These are phyloP conservation scores for Heritiera littoralis DNA, from an alignment of 345 rosid genomes.

Conservation along the genomic window DNA sequence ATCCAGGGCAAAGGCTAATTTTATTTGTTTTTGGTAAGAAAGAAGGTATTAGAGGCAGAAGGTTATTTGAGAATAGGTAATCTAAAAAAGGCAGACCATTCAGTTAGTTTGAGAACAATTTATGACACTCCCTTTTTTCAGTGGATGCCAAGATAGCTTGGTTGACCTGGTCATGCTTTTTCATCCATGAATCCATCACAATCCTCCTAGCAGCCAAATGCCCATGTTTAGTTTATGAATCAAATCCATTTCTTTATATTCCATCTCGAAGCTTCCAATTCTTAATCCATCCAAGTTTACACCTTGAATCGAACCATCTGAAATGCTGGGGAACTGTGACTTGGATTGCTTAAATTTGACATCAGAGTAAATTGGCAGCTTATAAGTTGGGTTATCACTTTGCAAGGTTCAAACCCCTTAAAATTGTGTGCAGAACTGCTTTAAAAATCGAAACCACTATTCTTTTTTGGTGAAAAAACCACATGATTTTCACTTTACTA, in stretches of 20 bases:
- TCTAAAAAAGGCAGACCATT: conserved; percentile 20
- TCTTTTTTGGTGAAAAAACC: no score
- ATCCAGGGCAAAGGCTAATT: conserved; percentile 6
- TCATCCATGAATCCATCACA: background rate
- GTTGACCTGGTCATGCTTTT: background rate
- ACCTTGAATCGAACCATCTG: background rate
- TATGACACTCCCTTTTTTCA: background rate
- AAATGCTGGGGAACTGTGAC: background rate
- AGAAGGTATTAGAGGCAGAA: background rate
- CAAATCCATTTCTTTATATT: background rate
- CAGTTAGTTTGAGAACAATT: background rate
- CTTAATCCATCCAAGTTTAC: background rate
- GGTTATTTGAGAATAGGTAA: background rate
- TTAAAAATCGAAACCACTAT: no score
- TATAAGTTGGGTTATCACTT: background rate
- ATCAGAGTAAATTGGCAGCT: background rate
- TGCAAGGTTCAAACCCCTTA: background rate
- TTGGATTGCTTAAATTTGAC: background rate
- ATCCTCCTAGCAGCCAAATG: background rate
- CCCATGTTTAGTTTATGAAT: no score
- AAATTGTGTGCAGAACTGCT: background rate
- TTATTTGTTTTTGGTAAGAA: conserved; percentile 26
- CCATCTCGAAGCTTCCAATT: background rate
- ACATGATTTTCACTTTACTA: background rate
- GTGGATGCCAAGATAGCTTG: conserved; percentile 8